These are phyloP conservation scores for Peziza echinospora DNA, from an alignment of 495 filamentous ascomycete species.

Conservation along the genomic window DNA sequence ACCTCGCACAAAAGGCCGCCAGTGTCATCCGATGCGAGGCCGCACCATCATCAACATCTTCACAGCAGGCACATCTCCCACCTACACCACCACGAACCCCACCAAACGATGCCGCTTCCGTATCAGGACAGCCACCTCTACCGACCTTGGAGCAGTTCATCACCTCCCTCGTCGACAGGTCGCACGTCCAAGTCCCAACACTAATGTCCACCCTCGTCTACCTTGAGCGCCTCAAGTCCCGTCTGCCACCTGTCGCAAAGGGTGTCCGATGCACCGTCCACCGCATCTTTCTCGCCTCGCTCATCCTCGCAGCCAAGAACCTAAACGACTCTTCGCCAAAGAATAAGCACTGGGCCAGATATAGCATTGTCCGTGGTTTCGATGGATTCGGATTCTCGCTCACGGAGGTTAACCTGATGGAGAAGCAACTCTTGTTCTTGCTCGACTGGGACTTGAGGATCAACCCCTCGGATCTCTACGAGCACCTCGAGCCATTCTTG, in stretches of 20 bases:
- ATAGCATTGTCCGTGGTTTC: slow-evolving; percentile 53
- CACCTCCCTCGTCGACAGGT: slow-evolving; percentile 65
- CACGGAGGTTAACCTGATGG: slow-evolving; percentile 95
- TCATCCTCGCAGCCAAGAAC: slow-evolving; percentile 62
- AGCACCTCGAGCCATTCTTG: slow-evolving; percentile 72
- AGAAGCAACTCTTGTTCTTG: slow-evolving; percentile 86
- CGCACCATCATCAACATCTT: slow-evolving; percentile 24
- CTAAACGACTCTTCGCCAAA: slow-evolving; percentile 84
- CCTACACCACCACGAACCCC: slow-evolving; percentile 48
- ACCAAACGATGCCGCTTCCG: slow-evolving; percentile 30
- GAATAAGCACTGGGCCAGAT: slow-evolving; percentile 98
- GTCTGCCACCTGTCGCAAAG: slow-evolving; percentile 83
- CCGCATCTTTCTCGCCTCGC: slow-evolving; percentile 59
- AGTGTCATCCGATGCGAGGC: slow-evolving; percentile 83
- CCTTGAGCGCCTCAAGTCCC: slow-evolving; percentile 56
- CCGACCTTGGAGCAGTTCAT: slow-evolving; percentile 82
- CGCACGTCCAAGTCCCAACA: slow-evolving; percentile 90
- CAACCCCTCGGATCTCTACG: slow-evolving; percentile 61
- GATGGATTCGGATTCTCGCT: slow-evolving; percentile 77
- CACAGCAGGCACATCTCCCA: slow-evolving; percentile 30
- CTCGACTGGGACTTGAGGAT: slow-evolving; percentile 85
- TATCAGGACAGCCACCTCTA: slow-evolving; percentile 34
- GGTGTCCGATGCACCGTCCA: slow-evolving; percentile 94
- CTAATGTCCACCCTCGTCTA: slow-evolving; percentile 94
- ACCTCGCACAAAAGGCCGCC: slow-evolving; percentile 61